Conservation (phyloP, 1,284 basidiomycete genomes). For the Singerocomus rubriflavus region DNA sequence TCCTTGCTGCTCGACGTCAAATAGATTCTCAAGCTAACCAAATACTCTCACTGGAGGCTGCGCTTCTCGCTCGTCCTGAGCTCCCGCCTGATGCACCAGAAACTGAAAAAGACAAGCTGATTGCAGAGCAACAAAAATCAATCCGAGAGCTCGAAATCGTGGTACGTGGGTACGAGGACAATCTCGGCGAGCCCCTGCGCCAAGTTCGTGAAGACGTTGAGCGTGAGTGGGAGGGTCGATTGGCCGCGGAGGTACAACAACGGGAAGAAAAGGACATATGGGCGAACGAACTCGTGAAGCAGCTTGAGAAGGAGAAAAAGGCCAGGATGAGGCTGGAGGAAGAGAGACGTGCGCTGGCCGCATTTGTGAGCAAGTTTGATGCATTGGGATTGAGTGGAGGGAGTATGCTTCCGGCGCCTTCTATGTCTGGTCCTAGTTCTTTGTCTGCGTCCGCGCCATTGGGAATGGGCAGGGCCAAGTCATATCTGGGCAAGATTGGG, state of each 20-base stretch:
- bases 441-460: neutral
- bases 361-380: slow-evolving; percentile 78
- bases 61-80: slow-evolving; percentile 60
- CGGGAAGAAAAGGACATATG: slow-evolving; percentile 67
- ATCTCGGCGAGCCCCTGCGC: slow-evolving; percentile 66
- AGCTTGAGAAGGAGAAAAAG: slow-evolving; percentile 73
- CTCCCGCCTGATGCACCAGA: slow-evolving; percentile 57
- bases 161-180: slow-evolving; percentile 66
- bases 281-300: slow-evolving; percentile 66
- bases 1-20: slow-evolving; percentile 70
- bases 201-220: slow-evolving; percentile 80
- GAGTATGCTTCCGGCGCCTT: slow-evolving; percentile 33
- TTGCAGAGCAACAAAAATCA: slow-evolving; percentile 63
- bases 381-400: slow-evolving; percentile 51
- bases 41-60: slow-evolving; percentile 76
- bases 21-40: slow-evolving; percentile 76
- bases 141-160: slow-evolving; percentile 73
- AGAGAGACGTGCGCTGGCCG: slow-evolving; percentile 67
- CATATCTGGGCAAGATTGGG: slow-evolving; percentile 39
- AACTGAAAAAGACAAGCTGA: slow-evolving; percentile 66
- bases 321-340: slow-evolving; percentile 65
- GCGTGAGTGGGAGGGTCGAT: slow-evolving; percentile 65
- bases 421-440: slow-evolving; percentile 1
- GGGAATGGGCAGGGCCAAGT: slow-evolving; percentile 37
- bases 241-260: slow-evolving; percentile 58